Conservation (phyloP, 176 grass and related monocot genomes). For the Juncus effusus region DNA sequence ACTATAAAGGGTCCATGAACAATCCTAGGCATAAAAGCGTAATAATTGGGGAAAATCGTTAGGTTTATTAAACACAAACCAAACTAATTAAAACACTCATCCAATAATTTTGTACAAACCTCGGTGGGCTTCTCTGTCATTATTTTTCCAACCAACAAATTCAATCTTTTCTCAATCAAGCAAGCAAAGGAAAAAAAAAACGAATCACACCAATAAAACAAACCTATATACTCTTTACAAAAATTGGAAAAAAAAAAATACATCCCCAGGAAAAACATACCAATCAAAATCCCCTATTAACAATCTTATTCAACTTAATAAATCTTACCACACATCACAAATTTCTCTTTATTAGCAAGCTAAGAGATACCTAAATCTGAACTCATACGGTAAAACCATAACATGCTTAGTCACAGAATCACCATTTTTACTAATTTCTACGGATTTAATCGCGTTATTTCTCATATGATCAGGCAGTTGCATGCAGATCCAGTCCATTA, state of each 20-base stretch:
- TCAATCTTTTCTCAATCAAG: neutral
- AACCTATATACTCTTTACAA: slow-evolving; percentile 26
- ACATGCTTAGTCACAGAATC: slow-evolving; percentile 26
- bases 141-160: slow-evolving; percentile 9
- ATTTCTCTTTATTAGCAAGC: slow-evolving; percentile 24
- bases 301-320: slow-evolving; percentile 10
- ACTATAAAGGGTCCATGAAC: slow-evolving; percentile 17
- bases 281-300: neutral
- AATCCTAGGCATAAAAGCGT: neutral
- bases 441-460: slow-evolving; percentile 35
- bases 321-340: slow-evolving; percentile 4
- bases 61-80: slow-evolving; percentile 2
- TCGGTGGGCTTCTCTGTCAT: slow-evolving; percentile 14
- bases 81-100: slow-evolving; percentile 7
- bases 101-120: slow-evolving; percentile 12
- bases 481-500: slow-evolving; percentile 98
- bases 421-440: slow-evolving; percentile 41
- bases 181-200: neutral
- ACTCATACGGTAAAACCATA: slow-evolving; percentile 76
- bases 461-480: slow-evolving; percentile 59
- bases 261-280: neutral
- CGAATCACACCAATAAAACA: neutral
- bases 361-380: slow-evolving; percentile 90
- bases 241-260: slow-evolving; percentile 9
- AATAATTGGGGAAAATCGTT: slow-evolving; percentile 21